Conservation (phyloP, 2,329 filamentous ascomycete species). For the Stemphylium vesicarium region DNA sequence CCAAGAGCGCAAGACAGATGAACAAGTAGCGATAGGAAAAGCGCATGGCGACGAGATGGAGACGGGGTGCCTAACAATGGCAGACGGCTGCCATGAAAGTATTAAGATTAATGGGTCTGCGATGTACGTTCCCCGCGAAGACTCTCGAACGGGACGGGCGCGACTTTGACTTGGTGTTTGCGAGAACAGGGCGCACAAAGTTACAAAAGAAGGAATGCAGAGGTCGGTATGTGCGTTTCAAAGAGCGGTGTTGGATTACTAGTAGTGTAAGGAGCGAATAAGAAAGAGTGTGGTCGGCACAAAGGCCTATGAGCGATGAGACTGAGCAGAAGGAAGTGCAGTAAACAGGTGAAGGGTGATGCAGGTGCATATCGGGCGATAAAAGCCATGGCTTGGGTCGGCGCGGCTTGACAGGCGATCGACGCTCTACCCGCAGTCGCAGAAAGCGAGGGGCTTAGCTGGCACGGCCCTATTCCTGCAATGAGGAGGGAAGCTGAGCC, state of each 20-base stretch:
- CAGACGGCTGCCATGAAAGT: conserved; percentile 32
- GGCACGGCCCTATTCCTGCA: conserved; percentile 20
- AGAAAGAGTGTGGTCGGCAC: conserved; percentile 30
- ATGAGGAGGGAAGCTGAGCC: conserved; percentile 22
- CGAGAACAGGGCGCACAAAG: conserved; percentile 19
- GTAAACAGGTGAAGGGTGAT: conserved; percentile 8
- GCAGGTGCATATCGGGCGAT: conserved; percentile 26
- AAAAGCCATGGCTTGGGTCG: conserved; percentile 14
- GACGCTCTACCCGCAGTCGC: conserved; percentile 30
- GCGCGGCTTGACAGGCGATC: conserved; percentile 28
- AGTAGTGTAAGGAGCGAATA: conserved; percentile 25
- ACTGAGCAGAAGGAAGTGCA: conserved; percentile 34
- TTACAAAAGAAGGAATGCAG: conserved; percentile 20
- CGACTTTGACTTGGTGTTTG: conserved; percentile 2
- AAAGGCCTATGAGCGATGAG: conserved; percentile 14
- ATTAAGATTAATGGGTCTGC: conserved; percentile 22
- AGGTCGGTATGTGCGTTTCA: conserved; percentile 16
- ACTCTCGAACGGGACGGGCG: conserved; percentile 10
- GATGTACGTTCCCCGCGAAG: conserved; percentile 1
- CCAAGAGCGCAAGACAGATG: conserved; percentile 32
- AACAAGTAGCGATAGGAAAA: conserved; percentile 31
- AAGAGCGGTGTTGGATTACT: conserved; percentile 22
- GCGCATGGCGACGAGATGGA: conserved; percentile 34
- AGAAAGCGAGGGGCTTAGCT: conserved; percentile 31
- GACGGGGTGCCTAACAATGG: conserved; percentile 18